Conservation (phyloP, 177 flowering plant species). For the Vitis hybrid region DNA sequence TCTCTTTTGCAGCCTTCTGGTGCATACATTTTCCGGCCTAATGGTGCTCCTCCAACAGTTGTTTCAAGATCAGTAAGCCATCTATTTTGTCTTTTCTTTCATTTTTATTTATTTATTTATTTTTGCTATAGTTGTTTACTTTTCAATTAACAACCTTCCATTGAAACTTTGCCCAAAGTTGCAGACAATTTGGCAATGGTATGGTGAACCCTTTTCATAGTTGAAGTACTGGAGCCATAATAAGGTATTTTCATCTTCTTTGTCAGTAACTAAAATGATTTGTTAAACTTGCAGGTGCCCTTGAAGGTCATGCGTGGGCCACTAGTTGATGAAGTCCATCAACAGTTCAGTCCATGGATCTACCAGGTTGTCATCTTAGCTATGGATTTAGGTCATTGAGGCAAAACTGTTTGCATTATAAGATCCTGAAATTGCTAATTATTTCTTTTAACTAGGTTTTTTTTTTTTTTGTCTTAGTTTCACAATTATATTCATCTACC, state of each 20-base stretch:
- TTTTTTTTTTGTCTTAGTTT: too few species aligned
- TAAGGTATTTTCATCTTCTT: neutral
- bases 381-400: neutral
- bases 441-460: too few species aligned
- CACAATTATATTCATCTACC: too few species aligned
- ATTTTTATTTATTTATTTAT: neutral
- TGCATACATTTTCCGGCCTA: constrained; percentile 85
- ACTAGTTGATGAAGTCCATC: constrained; percentile 83
- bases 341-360: constrained; percentile 80
- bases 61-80: constrained; percentile 62
- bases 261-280: neutral
- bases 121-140: neutral
- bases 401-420: too few species aligned
- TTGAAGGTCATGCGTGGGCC: constrained; percentile 63
- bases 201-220: too few species aligned
- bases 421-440: too few species aligned
- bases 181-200: neutral
- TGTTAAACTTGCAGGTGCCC: constrained; percentile 44
- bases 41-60: constrained; percentile 41
- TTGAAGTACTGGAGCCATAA: too few species aligned
- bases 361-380: constrained; percentile 52
- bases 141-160: too few species aligned
- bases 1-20: constrained; percentile 60
- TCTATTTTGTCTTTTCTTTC: neutral
- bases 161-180: neutral